Percentiles rank a stretch among this genome's conserved stretches.
Evolutionary conservation across 2,329 filamentous ascomycete genomes (phyloP).

Genomic region (Aspergillus hiratsukae): DNA sequence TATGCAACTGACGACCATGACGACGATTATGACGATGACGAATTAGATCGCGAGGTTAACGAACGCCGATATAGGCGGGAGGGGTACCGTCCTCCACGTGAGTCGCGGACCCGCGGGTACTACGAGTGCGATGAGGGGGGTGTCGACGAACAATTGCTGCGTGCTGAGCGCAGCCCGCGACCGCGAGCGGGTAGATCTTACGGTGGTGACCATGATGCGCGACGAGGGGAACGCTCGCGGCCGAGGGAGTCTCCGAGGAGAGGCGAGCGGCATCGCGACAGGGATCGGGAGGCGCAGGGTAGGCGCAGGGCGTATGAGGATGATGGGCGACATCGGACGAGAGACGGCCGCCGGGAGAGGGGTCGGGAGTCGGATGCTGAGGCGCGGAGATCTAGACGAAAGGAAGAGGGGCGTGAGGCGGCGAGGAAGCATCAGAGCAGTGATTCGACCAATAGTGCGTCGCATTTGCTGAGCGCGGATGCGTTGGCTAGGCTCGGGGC

Average conservation of each 20-base stretch:
- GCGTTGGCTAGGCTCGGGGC: constrained; percentile 64
- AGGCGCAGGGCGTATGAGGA: constrained; percentile 8
- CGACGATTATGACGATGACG: constrained; percentile 19
- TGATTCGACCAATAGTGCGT: constrained; percentile 41
- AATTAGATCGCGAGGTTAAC: constrained; percentile 16
- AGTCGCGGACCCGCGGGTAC: constrained; percentile 17
- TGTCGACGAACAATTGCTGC: constrained; percentile 13
- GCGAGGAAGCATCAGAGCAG: constrained; percentile 37
- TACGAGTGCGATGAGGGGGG: constrained; percentile 15
- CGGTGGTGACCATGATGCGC: constrained; percentile 3
- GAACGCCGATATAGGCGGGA: constrained; percentile 21
- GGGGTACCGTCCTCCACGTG: constrained; percentile 16
- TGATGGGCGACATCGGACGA: constrained; percentile 14
- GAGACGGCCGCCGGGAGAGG: constrained; percentile 14
- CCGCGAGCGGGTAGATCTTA: neutral
- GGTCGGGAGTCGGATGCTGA: constrained; percentile 18
- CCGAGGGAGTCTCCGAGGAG: constrained; percentile 31
- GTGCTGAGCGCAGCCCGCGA: constrained; percentile 9
- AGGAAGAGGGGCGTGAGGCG: constrained; percentile 17
- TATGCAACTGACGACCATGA: constrained; percentile 21
- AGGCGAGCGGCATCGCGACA: constrained; percentile 17
- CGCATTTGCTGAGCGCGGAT: constrained; percentile 45
- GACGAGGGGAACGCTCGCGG: constrained; percentile 24
- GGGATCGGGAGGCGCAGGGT: constrained; percentile 12
- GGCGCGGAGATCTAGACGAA: constrained; percentile 22